Conservation (phyloP, 1,284 basidiomycete genomes). For the Jaminaea rosea region DNA sequence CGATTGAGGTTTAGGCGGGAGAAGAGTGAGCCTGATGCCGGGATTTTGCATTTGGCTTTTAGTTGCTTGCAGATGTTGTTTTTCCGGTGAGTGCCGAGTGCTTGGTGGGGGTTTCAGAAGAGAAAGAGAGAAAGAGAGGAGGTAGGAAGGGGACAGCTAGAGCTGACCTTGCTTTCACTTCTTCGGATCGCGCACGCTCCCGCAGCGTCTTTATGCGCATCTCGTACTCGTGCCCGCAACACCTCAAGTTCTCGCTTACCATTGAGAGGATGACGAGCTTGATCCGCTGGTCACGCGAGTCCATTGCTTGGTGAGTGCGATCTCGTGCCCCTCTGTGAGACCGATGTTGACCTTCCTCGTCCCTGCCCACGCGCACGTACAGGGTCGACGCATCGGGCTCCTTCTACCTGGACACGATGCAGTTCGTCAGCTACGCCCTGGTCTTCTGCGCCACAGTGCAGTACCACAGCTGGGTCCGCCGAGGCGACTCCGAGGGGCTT, state of each 20-base stretch:
- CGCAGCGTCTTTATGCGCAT: constrained; percentile 42
- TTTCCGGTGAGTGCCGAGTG: too few relatives aligned
- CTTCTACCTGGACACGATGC: constrained; percentile 38
- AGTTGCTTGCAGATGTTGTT: constrained; percentile 38
- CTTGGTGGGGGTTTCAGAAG: too few relatives aligned
- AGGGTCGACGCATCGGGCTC: constrained; percentile 29
- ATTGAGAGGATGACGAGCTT: constrained; percentile 39
- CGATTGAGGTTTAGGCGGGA: constrained; percentile 26
- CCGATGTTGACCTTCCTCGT: too few relatives aligned
- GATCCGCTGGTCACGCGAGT: constrained; percentile 27
- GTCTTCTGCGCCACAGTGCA: constrained; percentile 40
- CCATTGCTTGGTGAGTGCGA: constrained; percentile 36
- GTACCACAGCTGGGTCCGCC: constrained; percentile 36
- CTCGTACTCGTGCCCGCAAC: constrained; percentile 39
- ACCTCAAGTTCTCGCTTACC: constrained; percentile 37
- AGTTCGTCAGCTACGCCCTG: constrained; percentile 35
- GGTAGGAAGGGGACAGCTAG: too few relatives aligned
- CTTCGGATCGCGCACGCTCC: too few relatives aligned
- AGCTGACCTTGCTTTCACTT: too few relatives aligned
- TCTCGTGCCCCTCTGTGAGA: too few relatives aligned
- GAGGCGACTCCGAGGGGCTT: constrained; percentile 26
- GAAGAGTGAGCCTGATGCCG: constrained; percentile 16
- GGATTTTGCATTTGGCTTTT: constrained; percentile 33
- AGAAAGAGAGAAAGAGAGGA: too few relatives aligned
- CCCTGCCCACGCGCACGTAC: too few relatives aligned